Percentiles rank a stretch among this genome's conserved stretches.
Conservation (phyloP, 164 flowering plant genomes). For the Berberis vulgaris region DNA sequence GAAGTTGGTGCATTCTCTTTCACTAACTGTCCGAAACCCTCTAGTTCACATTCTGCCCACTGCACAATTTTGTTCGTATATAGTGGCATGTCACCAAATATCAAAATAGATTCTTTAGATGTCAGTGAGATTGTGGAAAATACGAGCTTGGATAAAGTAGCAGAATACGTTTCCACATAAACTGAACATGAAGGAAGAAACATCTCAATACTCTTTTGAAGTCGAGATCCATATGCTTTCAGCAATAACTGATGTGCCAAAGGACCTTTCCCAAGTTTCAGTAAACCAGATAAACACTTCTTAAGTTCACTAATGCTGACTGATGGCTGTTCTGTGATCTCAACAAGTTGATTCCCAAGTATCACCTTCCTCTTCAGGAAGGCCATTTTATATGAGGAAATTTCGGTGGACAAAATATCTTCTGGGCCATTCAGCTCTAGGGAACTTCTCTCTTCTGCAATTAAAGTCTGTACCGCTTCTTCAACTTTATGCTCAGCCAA, state of each 20-base stretch:
- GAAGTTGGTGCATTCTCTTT: conserved; percentile 81
- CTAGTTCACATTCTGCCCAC: conserved; percentile 95
- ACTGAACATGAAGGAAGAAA: conserved; percentile 67
- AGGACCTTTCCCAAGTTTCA: conserved; percentile 80
- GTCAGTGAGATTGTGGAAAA: conserved; percentile 67
- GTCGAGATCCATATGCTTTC: conserved; percentile 60
- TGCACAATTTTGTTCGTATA: conserved; percentile 72
- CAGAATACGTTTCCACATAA: conserved; percentile 71
- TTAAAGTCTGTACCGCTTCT: conserved; percentile 67
- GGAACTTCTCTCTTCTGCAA: conserved; percentile 52
- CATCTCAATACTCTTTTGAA: conserved; percentile 57
- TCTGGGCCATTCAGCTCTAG: conserved; percentile 44
- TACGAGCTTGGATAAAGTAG: conserved; percentile 64
- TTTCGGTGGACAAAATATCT: conserved; percentile 39
- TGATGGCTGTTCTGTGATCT: conserved; percentile 60
- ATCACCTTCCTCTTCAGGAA: conserved; percentile 56
- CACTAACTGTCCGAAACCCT: conserved; percentile 70
- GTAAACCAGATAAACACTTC: conserved; percentile 50
- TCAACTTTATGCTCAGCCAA: conserved; percentile 83
- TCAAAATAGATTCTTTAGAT: conserved; percentile 48
- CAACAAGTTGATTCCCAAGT: conserved; percentile 70
- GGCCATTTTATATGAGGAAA: conserved; percentile 48
- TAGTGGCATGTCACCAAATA: conserved; percentile 74
- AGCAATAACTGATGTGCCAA: conserved; percentile 71
- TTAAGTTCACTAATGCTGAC: conserved; percentile 45